A percentile compares a stretch with the other conserved stretches of the same genome.
Conservation (phyloP, 805 yeast genomes). For the Metschnikowia drakensbergensis region DNA sequence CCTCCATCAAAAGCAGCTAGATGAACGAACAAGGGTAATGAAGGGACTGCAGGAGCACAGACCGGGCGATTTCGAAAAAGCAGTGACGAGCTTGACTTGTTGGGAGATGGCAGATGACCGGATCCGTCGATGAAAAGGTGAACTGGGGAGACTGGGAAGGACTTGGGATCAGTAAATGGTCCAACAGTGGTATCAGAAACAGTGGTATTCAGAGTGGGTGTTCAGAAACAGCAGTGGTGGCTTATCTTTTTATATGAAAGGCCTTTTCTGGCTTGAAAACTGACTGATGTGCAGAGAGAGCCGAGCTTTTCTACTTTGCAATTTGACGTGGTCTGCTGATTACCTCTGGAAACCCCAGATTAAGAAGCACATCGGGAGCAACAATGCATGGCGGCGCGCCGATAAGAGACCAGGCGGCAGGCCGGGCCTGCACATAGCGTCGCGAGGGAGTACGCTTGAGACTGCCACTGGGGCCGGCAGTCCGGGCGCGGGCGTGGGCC, state of each 20-base stretch:
- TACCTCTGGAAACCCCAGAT: neutral
- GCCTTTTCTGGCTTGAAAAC: no score
- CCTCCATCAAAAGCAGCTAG: conserved; percentile 5
- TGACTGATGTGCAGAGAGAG: no score
- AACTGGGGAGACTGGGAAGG: neutral
- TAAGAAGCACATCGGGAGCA: neutral
- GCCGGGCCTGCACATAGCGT: neutral
- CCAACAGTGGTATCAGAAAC: neutral
- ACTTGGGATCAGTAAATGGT: neutral
- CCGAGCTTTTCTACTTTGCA: no score
- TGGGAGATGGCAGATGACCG: neutral
- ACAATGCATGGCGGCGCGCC: neutral
- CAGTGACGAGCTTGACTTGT: neutral
- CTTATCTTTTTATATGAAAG: no score
- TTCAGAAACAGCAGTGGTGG: no score
- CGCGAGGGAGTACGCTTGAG: no score
- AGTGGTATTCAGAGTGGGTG: no score
- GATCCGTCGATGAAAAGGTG: no score
- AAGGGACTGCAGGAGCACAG: neutral
- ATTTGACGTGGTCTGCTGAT: no score
- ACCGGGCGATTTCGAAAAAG: neutral
- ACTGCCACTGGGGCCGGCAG: no score
- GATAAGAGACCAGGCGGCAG: neutral
- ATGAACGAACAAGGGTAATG: neutral
- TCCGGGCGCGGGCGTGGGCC: no score